Percentiles rank a stretch among this genome's conserved stretches.
phyloP scores from a whole-genome alignment of 1,139 yeast genomes.

The Yamadazyma diddensiae region DNA sequence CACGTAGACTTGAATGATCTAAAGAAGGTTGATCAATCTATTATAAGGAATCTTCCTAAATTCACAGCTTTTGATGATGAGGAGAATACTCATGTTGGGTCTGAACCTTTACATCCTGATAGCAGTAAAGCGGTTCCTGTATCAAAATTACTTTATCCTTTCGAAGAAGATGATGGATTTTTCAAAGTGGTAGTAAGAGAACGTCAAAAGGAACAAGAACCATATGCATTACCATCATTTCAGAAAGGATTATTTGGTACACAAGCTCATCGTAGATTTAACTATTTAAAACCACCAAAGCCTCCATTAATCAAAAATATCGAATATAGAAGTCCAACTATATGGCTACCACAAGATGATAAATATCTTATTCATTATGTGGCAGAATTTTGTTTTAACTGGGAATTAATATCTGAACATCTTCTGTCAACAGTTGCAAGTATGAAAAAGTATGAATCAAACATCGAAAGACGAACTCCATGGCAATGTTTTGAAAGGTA shows the following conservation, averaged over 20 bases:
- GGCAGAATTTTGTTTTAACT: constrained; percentile 84
- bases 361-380: constrained; percentile 74
- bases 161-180: constrained; percentile 63
- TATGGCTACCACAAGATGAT: constrained; percentile 96
- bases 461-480: constrained; percentile 91
- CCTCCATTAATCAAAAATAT: constrained; percentile 83
- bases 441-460: constrained; percentile 67
- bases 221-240: constrained; percentile 30
- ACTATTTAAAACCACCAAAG: constrained; percentile 72
- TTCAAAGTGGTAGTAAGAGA: constrained; percentile 58
- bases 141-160: constrained; percentile 60
- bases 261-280: constrained; percentile 58
- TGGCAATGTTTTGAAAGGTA: constrained; percentile 99
- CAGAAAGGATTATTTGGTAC: constrained; percentile 61
- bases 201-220: constrained; percentile 15
- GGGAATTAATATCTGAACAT: constrained; percentile 88
- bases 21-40: constrained; percentile 51
- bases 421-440: constrained; percentile 55
- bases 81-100: constrained; percentile 15
- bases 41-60: constrained; percentile 53
- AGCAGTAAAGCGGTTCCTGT: constrained; percentile 30
- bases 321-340: constrained; percentile 83
- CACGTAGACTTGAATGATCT: constrained; percentile 51
- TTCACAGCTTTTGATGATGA: constrained; percentile 50
- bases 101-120: constrained; percentile 22